Percentiles rank a stretch among this genome's conserved stretches.
Conservation (phyloP, 164 flowering plant genomes). For the Nelumbo lutea region DNA sequence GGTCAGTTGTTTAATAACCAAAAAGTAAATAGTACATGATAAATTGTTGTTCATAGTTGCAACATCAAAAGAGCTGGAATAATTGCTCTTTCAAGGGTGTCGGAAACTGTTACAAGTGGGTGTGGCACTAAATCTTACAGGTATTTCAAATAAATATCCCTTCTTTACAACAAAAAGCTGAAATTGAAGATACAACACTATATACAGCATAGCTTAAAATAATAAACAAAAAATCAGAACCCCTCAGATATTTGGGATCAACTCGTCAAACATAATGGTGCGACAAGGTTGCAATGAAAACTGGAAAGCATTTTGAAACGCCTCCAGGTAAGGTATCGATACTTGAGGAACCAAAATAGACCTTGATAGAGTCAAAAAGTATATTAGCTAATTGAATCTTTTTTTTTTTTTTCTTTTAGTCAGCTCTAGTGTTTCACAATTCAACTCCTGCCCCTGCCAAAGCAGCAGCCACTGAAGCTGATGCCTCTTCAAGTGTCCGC, state of each 20-base stretch:
- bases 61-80: background rate
- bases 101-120: conserved; percentile 7
- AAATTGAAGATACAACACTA: conserved; percentile 10
- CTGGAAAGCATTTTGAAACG: background rate
- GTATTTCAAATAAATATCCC: conserved; percentile 8
- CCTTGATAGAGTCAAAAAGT: background rate
- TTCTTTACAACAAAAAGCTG: conserved; percentile 26
- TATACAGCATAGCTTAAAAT: conserved; percentile 24
- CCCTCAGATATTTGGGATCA: conserved; percentile 7
- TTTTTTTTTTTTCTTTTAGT: too few species aligned
- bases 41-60: background rate
- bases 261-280: background rate
- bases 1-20: too few species aligned
- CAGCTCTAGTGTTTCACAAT: conserved; percentile 11
- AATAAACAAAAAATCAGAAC: conserved; percentile 13
- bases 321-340: background rate
- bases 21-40: background rate
- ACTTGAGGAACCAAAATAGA: conserved; percentile 1
- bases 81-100: conserved; percentile 7
- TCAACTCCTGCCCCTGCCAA: conserved; percentile 45
- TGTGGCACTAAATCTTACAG: background rate
- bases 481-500: conserved; percentile 93
- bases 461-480: conserved; percentile 79
- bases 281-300: background rate
- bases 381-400: background rate